Conservation (phyloP, 768 basidiomycete species). For the Obba rivulosa region DNA sequence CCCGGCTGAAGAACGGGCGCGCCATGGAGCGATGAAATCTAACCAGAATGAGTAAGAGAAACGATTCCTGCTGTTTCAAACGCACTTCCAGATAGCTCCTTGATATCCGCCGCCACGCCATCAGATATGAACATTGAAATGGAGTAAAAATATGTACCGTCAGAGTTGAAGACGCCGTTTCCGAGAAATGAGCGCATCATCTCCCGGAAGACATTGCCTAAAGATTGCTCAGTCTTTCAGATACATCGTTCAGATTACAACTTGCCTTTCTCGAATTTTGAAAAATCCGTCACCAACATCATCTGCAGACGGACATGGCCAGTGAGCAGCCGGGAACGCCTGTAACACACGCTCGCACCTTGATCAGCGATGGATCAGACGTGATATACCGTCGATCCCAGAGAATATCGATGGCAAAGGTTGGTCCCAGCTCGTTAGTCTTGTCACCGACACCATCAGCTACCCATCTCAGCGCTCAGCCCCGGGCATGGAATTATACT, state of each 20-base stretch:
- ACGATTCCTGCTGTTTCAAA: not conserved
- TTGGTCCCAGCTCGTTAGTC: not conserved
- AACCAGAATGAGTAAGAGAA: not conserved
- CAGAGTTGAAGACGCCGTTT: slow-evolving; percentile 37
- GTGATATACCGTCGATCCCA: not conserved
- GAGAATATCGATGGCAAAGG: not conserved
- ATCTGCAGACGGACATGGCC: too few species aligned
- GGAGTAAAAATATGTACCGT: slow-evolving; percentile 20
- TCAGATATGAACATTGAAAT: not conserved
- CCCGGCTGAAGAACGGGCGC: slow-evolving; percentile 36
- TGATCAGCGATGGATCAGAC: not conserved
- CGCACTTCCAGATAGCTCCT: too few species aligned
- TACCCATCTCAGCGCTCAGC: not conserved
- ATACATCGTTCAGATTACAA: not conserved
- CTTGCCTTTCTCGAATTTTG: not conserved
- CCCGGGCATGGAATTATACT: not conserved
- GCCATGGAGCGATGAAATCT: slow-evolving; percentile 41
- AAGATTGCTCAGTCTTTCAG: not conserved
- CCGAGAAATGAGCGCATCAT: slow-evolving; percentile 24
- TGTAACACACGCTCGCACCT: too few species aligned
- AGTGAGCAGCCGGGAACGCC: too few species aligned
- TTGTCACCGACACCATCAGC: slow-evolving; percentile 1
- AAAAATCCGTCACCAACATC: not conserved
- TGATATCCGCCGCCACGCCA: not conserved
- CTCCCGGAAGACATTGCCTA: slow-evolving; percentile 22